These are phyloP conservation scores for Extremus antarcticus DNA, from an alignment of 495 filamentous ascomycete genomes.

Conservation along the genomic window DNA sequence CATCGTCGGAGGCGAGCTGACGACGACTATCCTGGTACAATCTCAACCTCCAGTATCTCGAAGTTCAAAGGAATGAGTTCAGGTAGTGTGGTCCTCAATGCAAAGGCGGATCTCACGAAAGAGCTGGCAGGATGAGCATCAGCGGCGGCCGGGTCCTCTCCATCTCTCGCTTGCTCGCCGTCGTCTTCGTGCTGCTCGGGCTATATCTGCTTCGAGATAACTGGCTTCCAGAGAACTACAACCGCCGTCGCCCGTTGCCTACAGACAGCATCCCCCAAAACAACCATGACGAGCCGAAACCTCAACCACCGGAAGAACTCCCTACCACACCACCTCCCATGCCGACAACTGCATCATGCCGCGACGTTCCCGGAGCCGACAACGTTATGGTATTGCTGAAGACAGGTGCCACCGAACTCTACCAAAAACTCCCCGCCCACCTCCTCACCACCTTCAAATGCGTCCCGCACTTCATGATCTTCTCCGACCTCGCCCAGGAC, in stretches of 20 bases:
- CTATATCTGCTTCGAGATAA: constrained; percentile 13
- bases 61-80: too few relatives aligned
- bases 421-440: constrained; percentile 32
- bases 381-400: constrained; percentile 29
- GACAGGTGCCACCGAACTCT: constrained; percentile 28
- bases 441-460: constrained; percentile 43
- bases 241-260: too few relatives aligned
- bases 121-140: neutral
- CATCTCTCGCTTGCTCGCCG: constrained; percentile 3
- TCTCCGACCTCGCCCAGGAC: constrained; percentile 43
- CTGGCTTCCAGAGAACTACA: constrained; percentile 10
- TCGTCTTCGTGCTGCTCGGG: constrained; percentile 4
- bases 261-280: too few relatives aligned
- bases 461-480: constrained; percentile 44
- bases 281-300: too few relatives aligned
- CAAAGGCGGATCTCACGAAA: too few relatives aligned
- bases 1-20: too few relatives aligned
- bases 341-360: neutral
- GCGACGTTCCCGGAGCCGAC: constrained; percentile 14
- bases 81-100: neutral
- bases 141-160: neutral
- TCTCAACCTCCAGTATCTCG: too few relatives aligned
- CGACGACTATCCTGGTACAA: too few relatives aligned
- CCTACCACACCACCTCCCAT: neutral
- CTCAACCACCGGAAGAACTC: neutral